Base-by-base conservation (phyloP, 228 moss, liverwort and hornwort genomes). In the Sphagnum magellanicum region DNA sequence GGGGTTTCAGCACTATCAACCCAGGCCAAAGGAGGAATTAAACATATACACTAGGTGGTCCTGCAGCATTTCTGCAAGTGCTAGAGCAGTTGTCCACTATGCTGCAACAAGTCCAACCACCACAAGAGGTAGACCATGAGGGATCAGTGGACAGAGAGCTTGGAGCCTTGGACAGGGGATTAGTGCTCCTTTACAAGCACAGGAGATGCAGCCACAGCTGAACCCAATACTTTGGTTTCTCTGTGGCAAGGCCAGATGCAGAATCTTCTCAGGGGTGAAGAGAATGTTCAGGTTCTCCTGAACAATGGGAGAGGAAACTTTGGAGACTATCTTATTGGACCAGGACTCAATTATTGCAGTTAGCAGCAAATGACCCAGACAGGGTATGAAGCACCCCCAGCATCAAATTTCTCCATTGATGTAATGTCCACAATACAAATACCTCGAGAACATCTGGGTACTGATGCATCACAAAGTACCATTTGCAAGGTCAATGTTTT, bases 351-450 rank as follows among this genome's bases (percentile, higher is more conserved):
- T 79, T 78, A 81, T 66, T 81, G 60, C 85, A 85, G 76, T 76
- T 85, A 76, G 85, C 81, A 63, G 85, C 81, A 58, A 85, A 85
- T 47, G 84, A 84, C 61, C 81, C 84, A 9, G 71, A 85, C 74
- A 85, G 85, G 32, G 73, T 79, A 85, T 67, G 85, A 79, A 4
- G 79, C 81, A 6, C 85, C 85, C 68, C 85, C 85, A 49, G 85
- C 85, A 68, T 78, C 85, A n/a, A 85, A 81, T 66, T 67, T 67
- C 50, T 76, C 85, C 5, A 72, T 85, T 49, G 85, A 85, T 50
- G 85, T 81, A 48, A 85, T 85, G 85, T 81, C 85, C 17, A 85
- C 78, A 17, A 81, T 85, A 65, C 70, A 79, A 72, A 85, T 85
- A 68, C 16, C 78, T 9, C 59, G 73, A 55, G 81, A 81, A 51